Conservation (phyloP, 768 basidiomycete species). For the Tulasnella sp. region DNA sequence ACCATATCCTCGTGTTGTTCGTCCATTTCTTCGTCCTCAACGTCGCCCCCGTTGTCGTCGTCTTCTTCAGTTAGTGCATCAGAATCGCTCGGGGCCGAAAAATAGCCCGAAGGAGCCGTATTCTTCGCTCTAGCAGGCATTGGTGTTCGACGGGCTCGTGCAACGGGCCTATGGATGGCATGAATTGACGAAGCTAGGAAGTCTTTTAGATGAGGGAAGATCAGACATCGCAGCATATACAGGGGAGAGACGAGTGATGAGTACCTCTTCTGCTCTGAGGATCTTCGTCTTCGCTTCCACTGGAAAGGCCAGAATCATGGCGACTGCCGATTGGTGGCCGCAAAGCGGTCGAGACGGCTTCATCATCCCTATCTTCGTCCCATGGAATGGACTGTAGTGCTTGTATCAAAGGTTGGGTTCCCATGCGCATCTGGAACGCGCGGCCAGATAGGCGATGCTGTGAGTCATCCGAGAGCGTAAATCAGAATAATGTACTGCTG, state of each 20-base stretch:
- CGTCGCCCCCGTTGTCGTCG: background rate
- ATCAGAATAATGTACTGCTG: conserved; percentile 23
- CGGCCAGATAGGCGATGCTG: background rate
- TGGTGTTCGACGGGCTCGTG: conserved; percentile 14
- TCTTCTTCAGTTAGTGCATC: conserved; percentile 11
- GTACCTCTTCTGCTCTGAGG: conserved; percentile 15
- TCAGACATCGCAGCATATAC: background rate
- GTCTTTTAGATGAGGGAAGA: conserved; percentile 23
- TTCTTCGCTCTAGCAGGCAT: background rate
- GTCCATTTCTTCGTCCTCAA: conserved; percentile 29
- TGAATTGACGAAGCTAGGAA: conserved; percentile 77
- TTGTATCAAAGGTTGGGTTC: conserved; percentile 82
- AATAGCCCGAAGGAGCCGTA: background rate
- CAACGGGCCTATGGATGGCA: conserved; percentile 63
- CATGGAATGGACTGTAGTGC: conserved; percentile 78
- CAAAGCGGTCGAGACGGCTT: conserved; percentile 40
- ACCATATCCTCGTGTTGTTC: conserved; percentile 24
- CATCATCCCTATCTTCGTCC: conserved; percentile 56
- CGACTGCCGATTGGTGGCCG: background rate
- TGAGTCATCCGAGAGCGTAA: background rate
- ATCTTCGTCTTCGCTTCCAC: conserved; percentile 50
- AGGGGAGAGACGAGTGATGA: background rate
- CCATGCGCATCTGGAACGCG: conserved; percentile 58
- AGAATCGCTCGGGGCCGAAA: conserved; percentile 2
- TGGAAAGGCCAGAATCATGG: background rate